phyloP scores from a whole-genome alignment of 257 asterid genomes.

The Solanum pinnatisectum region DNA sequence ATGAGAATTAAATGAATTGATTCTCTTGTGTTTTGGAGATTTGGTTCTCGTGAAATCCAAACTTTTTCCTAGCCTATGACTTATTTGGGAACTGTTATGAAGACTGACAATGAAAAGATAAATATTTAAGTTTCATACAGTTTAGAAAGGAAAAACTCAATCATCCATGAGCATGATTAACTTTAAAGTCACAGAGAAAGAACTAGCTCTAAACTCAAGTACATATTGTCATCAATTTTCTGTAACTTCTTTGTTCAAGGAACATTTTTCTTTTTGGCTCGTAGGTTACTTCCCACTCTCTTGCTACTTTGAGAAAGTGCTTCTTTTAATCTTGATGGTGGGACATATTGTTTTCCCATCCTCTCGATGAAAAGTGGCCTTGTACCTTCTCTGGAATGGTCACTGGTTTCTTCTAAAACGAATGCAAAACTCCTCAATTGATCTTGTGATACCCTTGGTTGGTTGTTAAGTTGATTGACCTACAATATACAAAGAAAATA shows the following conservation, averaged over 20 bases:
- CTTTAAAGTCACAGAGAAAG: not conserved
- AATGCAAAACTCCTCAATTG: too few species aligned
- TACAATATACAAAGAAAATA: too few species aligned
- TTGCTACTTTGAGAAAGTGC: not conserved
- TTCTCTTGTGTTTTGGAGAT: constrained; percentile 18
- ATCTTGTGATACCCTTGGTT: too few species aligned
- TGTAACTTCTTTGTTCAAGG: too few species aligned
- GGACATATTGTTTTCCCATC: too few species aligned
- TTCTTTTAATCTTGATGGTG: not conserved
- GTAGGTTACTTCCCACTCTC: not conserved
- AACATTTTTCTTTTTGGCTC: not conserved
- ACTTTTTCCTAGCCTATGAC: too few species aligned
- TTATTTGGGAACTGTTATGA: too few species aligned
- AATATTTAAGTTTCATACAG: constrained; percentile 5
- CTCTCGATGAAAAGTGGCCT: too few species aligned
- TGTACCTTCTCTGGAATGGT: too few species aligned
- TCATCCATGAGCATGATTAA: not conserved
- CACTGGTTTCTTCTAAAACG: too few species aligned
- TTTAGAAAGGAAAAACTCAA: not conserved
- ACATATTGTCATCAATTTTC: not conserved
- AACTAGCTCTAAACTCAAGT: not conserved
- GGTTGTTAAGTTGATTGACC: too few species aligned
- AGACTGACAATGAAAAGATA: too few species aligned
- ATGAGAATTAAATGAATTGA: not conserved
- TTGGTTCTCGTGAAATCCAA: constrained; percentile 54